phyloP scores from a whole-genome alignment of 768 basidiomycete genomes.

The Russula sp. region DNA sequence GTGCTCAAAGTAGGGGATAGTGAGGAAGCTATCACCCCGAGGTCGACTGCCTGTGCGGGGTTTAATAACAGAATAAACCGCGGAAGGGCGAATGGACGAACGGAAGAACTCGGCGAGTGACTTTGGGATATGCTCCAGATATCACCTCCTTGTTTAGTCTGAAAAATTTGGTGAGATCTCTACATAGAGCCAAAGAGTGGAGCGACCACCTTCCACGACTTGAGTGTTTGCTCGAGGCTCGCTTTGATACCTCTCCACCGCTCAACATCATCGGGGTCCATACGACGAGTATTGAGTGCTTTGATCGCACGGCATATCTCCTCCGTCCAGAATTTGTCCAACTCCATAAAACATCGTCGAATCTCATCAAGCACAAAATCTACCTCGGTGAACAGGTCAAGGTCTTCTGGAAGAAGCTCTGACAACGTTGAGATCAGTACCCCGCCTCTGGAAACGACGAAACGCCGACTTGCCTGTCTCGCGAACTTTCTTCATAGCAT shows the following conservation, averaged over 20 bases:
- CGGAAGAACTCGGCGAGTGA: background rate
- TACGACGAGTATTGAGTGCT: background rate
- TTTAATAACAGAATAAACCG: background rate
- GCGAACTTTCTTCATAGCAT: background rate
- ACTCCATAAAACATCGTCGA: background rate
- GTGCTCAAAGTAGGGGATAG: background rate
- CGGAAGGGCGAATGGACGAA: background rate
- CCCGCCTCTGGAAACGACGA: background rate
- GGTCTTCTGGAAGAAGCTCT: background rate
- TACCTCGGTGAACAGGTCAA: background rate
- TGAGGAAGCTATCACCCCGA: background rate
- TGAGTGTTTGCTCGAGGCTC: background rate
- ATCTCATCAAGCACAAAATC: background rate
- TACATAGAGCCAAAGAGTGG: no score
- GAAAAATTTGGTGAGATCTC: background rate
- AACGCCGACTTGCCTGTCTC: background rate
- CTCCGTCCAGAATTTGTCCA: background rate
- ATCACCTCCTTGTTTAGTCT: background rate
- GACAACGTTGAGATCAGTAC: background rate
- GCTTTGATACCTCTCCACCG: background rate
- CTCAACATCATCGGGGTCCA: background rate
- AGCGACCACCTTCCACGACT: background rate
- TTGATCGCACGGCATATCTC: background rate
- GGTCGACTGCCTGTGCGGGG: background rate
- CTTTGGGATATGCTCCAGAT: background rate